phyloP scores from a whole-genome alignment of 768 basidiomycete species.

The Russula compacta region DNA sequence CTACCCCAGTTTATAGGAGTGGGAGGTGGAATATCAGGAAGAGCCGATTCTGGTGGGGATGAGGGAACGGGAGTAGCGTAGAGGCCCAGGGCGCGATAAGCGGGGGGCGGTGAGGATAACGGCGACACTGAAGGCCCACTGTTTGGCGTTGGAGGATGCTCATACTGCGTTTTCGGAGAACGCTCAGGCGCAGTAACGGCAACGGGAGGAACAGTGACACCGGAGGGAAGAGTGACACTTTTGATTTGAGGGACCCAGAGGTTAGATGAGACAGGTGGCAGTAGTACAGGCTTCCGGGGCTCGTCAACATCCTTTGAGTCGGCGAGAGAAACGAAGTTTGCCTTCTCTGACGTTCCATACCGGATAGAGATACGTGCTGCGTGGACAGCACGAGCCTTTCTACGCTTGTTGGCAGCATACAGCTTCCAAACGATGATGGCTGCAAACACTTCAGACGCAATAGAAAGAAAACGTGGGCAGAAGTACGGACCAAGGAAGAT shows the following conservation, averaged over 20 bases:
- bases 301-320: background rate
- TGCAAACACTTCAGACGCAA: background rate
- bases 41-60: conserved; percentile 15
- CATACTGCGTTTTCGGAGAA: conserved; percentile 2
- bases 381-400: background rate
- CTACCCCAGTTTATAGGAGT: conserved; percentile 19
- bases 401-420: conserved; percentile 11
- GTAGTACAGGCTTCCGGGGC: background rate
- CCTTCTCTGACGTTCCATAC: background rate
- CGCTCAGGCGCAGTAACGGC: conserved; percentile 27
- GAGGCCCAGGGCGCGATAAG: conserved; percentile 2
- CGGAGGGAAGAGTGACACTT: conserved; percentile 10
- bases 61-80: conserved; percentile 20
- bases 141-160: conserved; percentile 4
- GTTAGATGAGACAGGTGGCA: background rate
- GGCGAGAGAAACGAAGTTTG: background rate
- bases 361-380: background rate
- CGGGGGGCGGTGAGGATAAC: conserved; percentile 6
- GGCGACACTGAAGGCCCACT: background rate
- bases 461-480: background rate
- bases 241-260: conserved; percentile 12
- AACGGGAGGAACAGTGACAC: conserved; percentile 10
- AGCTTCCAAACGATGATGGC: conserved; percentile 19
- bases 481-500: conserved; percentile 21
- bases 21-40: conserved; percentile 20